A percentile compares a stretch with the other conserved stretches of the same genome.
Evolutionary conservation across 805 yeast genomes (phyloP).

Genomic region (Zygosaccharomyces bailii): DNA sequence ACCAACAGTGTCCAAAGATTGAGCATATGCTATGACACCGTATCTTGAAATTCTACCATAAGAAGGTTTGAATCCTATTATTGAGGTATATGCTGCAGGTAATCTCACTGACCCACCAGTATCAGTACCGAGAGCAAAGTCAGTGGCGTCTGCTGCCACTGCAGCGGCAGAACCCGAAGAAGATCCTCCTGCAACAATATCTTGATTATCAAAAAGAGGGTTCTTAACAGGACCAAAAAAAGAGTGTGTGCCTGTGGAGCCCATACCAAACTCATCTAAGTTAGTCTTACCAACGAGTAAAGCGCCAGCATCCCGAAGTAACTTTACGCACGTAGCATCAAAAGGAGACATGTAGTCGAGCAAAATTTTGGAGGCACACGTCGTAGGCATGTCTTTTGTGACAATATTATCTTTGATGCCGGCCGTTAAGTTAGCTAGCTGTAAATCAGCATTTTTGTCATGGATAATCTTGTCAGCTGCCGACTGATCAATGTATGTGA

Average conservation of each 20-base stretch:
- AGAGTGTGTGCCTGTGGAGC: constrained; percentile 62
- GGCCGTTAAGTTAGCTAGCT: constrained; percentile 35
- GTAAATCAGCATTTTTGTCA: constrained; percentile 11
- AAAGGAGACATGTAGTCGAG: constrained; percentile 66
- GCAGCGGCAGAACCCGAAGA: constrained; percentile 97
- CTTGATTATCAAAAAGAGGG: constrained; percentile 41
- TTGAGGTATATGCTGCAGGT: constrained; percentile 85
- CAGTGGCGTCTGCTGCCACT: constrained; percentile 62
- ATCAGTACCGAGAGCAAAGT: constrained; percentile 86
- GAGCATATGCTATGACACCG: constrained; percentile 93
- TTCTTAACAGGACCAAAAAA: constrained; percentile 56
- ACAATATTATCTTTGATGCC: constrained; percentile 81
- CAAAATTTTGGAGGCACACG: constrained; percentile 73
- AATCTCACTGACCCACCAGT: constrained; percentile 95
- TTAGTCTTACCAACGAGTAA: constrained; percentile 75
- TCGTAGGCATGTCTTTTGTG: constrained; percentile 62
- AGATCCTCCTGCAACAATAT: constrained; percentile 76
- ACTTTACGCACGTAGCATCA: constrained; percentile 66
- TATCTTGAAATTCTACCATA: constrained; percentile 89
- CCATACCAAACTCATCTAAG: constrained; percentile 98
- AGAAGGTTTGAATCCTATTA: constrained; percentile 86
- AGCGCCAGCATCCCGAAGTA: constrained; percentile 53
- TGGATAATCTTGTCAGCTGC: constrained; percentile 14
- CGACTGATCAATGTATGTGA: constrained; percentile 39
- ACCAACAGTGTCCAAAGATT: constrained; percentile 93